Evolutionary conservation across 2,329 filamentous ascomycete species (phyloP).

Genomic region (Stagonosporopsis chrysanthemi): DNA sequence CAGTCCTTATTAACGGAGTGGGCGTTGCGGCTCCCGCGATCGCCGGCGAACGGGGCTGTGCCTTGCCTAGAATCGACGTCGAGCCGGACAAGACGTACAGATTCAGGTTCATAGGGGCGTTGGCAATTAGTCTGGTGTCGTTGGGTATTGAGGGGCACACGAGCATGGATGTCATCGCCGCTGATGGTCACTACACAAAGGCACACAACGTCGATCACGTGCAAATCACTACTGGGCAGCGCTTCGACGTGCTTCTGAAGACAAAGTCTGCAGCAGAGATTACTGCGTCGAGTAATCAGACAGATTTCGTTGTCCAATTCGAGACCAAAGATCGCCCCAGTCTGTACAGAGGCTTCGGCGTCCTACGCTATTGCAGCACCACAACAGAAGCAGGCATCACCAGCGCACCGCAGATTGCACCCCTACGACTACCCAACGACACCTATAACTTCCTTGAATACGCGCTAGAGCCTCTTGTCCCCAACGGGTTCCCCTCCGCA

Average conservation of each 20-base stretch:
- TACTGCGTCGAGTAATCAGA: conserved; percentile 31
- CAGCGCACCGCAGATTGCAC: conserved; percentile 26
- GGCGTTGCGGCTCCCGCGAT: conserved; percentile 52
- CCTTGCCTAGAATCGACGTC: conserved; percentile 63
- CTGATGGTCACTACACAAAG: conserved; percentile 63
- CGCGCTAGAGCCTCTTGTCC: conserved; percentile 43
- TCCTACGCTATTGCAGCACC: conserved; percentile 51
- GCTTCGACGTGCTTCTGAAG: conserved; percentile 65
- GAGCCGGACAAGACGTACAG: conserved; percentile 68
- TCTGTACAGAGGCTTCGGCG: conserved; percentile 57
- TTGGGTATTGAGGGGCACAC: conserved; percentile 65
- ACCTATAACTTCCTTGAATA: conserved; percentile 51
- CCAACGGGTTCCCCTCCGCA: conserved; percentile 44
- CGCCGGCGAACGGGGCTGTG: conserved; percentile 50
- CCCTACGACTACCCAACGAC: conserved; percentile 42
- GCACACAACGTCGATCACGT: conserved; percentile 58
- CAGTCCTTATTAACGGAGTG: conserved; percentile 65
- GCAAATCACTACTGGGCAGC: conserved; percentile 65
- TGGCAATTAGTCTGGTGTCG: conserved; percentile 62
- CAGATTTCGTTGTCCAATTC: conserved; percentile 56
- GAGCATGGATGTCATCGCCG: conserved; percentile 66
- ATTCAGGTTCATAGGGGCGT: conserved; percentile 66
- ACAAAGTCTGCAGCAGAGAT: conserved; percentile 61
- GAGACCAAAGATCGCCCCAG: conserved; percentile 60
- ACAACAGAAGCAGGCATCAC: conserved; percentile 5